These are phyloP conservation scores for Paracamarosporium sp. DNA, from an alignment of 2,329 filamentous ascomycete species.

Conservation along the genomic window DNA sequence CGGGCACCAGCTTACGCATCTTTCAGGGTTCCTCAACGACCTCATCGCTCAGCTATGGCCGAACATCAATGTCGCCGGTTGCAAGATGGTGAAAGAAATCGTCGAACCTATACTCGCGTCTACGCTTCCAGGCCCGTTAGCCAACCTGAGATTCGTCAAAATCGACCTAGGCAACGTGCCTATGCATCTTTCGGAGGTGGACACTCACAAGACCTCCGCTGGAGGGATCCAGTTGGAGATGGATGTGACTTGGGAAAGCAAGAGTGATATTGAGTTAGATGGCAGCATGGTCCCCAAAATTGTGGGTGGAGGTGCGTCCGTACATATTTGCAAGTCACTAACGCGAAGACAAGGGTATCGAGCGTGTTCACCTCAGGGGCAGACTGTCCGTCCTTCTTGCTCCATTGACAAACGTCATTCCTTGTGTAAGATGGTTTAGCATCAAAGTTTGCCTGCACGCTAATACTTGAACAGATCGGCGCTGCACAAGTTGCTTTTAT, in stretches of 20 bases:
- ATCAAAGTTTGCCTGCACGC: not conserved
- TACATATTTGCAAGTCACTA: not conserved
- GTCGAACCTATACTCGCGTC: constrained; percentile 57
- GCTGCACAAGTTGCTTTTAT: constrained; percentile 58
- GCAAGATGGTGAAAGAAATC: constrained; percentile 55
- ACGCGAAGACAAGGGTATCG: constrained; percentile 49
- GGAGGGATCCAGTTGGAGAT: constrained; percentile 58
- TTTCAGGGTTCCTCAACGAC: constrained; percentile 56
- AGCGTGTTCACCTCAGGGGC: constrained; percentile 53
- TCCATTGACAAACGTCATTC: constrained; percentile 55
- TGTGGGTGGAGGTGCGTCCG: constrained; percentile 31
- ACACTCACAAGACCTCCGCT: constrained; percentile 54
- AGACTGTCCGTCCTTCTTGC: constrained; percentile 53
- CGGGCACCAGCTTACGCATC: not conserved
- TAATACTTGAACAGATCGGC: constrained; percentile 49
- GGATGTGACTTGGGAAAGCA: constrained; percentile 55
- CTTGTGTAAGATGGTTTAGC: constrained; percentile 45
- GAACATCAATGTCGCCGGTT: constrained; percentile 55
- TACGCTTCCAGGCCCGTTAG: constrained; percentile 55
- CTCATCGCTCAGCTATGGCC: constrained; percentile 58
- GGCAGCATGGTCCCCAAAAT: constrained; percentile 54
- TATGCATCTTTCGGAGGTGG: constrained; percentile 50
- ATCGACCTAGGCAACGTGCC: constrained; percentile 55
- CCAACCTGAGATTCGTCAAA: constrained; percentile 53
- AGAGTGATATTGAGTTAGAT: constrained; percentile 57